A percentile compares a stretch with the other conserved stretches of the same genome.
These are phyloP conservation scores for Fusarium solani-melongenae DNA, from an alignment of 2,329 filamentous ascomycete species.

Conservation along the genomic window DNA sequence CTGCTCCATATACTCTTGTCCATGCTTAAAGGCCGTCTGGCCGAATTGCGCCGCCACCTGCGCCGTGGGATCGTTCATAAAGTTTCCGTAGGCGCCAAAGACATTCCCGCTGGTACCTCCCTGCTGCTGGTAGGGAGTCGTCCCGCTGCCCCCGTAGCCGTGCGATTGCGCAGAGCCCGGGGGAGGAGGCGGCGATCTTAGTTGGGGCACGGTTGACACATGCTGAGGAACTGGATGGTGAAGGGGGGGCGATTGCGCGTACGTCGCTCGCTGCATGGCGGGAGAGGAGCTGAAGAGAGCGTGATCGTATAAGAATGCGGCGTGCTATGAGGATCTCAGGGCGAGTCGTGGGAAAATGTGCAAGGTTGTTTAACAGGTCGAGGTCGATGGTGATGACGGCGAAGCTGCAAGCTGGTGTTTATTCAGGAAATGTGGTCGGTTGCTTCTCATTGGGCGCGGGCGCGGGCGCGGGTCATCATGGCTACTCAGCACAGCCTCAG, in stretches of 20 bases:
- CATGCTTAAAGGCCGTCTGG: conserved; percentile 89
- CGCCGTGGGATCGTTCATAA: conserved; percentile 95
- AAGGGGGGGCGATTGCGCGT: conserved; percentile 90
- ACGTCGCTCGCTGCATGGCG: conserved; percentile 87
- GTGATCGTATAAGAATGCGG: background rate
- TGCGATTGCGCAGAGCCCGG: conserved; percentile 75
- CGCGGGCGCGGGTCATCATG: conserved; percentile 41
- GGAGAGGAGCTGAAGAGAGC: conserved; percentile 10
- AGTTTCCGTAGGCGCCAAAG: conserved; percentile 84
- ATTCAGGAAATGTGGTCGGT: conserved; percentile 52
- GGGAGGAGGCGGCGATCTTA: conserved; percentile 91
- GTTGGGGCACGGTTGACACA: conserved; percentile 96
- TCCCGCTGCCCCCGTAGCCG: conserved; percentile 76
- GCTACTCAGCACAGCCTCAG: conserved; percentile 18
- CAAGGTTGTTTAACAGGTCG: conserved; percentile 12
- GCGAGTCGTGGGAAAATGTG: background rate
- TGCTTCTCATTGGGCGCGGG: conserved; percentile 42
- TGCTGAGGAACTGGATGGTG: conserved; percentile 98
- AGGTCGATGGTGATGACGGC: conserved; percentile 25
- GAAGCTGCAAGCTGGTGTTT: conserved; percentile 39
- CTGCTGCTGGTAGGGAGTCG: conserved; percentile 80
- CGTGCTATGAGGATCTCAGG: background rate
- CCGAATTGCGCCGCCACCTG: conserved; percentile 96
- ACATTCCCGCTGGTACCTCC: conserved; percentile 63
- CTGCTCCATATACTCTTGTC: conserved; percentile 94